Evolutionary conservation across 2,329 filamentous ascomycete genomes (phyloP).

Genomic region (Trematosphaeria pertusa): DNA sequence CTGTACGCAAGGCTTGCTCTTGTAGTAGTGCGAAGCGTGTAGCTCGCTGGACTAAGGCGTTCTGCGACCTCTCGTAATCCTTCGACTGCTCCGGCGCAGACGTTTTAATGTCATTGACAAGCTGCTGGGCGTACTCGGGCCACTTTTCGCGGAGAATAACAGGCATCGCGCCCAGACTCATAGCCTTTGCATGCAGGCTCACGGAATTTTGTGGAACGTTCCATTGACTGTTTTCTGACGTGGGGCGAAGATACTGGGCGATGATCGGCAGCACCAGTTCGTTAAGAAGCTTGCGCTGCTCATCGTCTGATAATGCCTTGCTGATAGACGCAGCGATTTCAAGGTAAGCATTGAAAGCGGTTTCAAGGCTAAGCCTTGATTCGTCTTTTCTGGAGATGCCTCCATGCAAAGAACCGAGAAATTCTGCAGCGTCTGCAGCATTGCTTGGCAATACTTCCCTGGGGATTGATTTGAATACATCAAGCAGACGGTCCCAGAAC

Average conservation of each 20-base stretch:
- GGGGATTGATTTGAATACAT: constrained; percentile 66
- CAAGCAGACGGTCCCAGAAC: constrained; percentile 75
- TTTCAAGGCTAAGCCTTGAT: constrained; percentile 68
- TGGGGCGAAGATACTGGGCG: constrained; percentile 59
- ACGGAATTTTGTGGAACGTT: constrained; percentile 53
- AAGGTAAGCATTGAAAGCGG: constrained; percentile 80
- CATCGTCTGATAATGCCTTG: constrained; percentile 51
- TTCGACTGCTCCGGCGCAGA: constrained; percentile 84
- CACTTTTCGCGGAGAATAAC: constrained; percentile 65
- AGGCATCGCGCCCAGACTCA: constrained; percentile 53
- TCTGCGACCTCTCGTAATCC: constrained; percentile 76
- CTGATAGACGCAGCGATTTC: constrained; percentile 61
- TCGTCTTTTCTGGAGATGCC: constrained; percentile 80
- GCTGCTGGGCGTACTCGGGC: constrained; percentile 64
- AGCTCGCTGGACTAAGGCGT: constrained; percentile 69
- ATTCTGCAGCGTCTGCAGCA: constrained; percentile 62
- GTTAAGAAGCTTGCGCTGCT: constrained; percentile 54
- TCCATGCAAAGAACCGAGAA: constrained; percentile 71
- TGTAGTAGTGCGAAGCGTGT: constrained; percentile 68
- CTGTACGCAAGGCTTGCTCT: constrained; percentile 22
- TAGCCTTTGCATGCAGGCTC: constrained; percentile 49
- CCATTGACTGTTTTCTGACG: constrained; percentile 57
- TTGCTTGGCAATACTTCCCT: constrained; percentile 61
- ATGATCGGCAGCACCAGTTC: constrained; percentile 61
- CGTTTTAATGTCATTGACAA: constrained; percentile 72